phyloP scores from a whole-genome alignment of 2,329 filamentous ascomycete genomes.

The Pseudogymnoascus sp. region DNA sequence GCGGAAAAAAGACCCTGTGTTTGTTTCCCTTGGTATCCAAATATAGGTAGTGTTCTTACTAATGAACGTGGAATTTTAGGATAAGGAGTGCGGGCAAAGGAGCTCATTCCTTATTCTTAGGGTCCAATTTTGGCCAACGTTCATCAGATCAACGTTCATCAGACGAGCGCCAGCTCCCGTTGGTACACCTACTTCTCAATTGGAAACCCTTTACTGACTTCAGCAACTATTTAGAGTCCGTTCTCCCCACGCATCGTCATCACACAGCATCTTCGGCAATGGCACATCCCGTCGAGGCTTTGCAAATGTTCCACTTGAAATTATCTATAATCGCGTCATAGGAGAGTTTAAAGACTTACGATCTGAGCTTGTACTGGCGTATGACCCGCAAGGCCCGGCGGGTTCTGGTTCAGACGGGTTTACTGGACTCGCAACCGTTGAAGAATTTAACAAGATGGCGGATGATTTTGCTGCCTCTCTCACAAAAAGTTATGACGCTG shows the following conservation, averaged over 20 bases:
- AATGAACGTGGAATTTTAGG: not conserved
- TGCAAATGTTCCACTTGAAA: not conserved
- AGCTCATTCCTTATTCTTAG: not conserved
- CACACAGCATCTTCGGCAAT: not conserved
- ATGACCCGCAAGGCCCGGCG: not conserved
- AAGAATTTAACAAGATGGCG: conserved; percentile 13
- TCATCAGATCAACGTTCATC: not conserved
- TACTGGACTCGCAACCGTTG: conserved; percentile 5
- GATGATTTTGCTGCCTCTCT: conserved; percentile 14
- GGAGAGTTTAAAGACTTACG: not conserved
- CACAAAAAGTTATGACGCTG: conserved; percentile 13
- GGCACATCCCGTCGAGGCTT: not conserved
- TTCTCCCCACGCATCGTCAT: not conserved
- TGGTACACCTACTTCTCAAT: too few relatives aligned
- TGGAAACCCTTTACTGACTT: too few relatives aligned
- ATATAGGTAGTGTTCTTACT: too few relatives aligned
- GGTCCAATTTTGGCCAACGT: not conserved
- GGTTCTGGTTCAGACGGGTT: not conserved
- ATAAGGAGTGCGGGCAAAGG: not conserved
- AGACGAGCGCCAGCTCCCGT: not conserved
- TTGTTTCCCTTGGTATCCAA: too few relatives aligned
- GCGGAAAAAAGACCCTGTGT: not conserved
- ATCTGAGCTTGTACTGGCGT: not conserved
- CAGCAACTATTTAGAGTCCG: not conserved
- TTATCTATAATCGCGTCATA: not conserved